Evolutionary conservation across 371 early-diverging fungal species (phyloP).

Genomic region (Mycotypha africana): DNA sequence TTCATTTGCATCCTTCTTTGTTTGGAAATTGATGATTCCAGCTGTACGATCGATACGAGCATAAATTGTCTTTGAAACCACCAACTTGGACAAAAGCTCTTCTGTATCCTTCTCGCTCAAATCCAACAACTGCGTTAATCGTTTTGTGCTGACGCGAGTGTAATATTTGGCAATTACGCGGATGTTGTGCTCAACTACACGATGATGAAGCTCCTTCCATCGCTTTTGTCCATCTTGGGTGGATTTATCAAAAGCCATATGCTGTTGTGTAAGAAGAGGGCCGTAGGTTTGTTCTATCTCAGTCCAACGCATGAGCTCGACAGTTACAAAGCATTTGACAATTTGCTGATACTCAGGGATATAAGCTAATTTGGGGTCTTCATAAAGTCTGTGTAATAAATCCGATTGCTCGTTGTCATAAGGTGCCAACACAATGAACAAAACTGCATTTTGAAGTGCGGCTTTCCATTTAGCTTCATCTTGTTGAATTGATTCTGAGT

Average conservation of each 20-base stretch:
- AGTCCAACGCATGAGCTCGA: conserved; percentile 93
- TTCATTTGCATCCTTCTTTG: conserved; percentile 80
- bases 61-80: conserved; percentile 90
- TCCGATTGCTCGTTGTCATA: conserved; percentile 96
- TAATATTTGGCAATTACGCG: conserved; percentile 96
- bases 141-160: conserved; percentile 76
- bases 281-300: conserved; percentile 86
- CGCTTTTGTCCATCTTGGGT: conserved; percentile 77
- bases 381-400: conserved; percentile 76
- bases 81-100: conserved; percentile 85
- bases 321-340: conserved; percentile 82
- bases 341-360: conserved; percentile 67
- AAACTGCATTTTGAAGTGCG: conserved; percentile 72
- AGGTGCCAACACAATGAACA: conserved; percentile 87
- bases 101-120: conserved; percentile 70
- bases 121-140: conserved; percentile 43
- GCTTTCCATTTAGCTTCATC: conserved; percentile 78
- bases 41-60: conserved; percentile 93
- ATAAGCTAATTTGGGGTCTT: conserved; percentile 74
- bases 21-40: conserved; percentile 84
- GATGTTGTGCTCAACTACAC: conserved; percentile 97
- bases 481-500: conserved; percentile 75
- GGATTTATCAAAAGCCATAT: conserved; percentile 64
- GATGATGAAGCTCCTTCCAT: conserved; percentile 82
- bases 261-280: conserved; percentile 56